These are phyloP conservation scores for Vairimorpha necatrix DNA, from an alignment of 371 early-diverging fungal genomes.

Conservation along the genomic window DNA sequence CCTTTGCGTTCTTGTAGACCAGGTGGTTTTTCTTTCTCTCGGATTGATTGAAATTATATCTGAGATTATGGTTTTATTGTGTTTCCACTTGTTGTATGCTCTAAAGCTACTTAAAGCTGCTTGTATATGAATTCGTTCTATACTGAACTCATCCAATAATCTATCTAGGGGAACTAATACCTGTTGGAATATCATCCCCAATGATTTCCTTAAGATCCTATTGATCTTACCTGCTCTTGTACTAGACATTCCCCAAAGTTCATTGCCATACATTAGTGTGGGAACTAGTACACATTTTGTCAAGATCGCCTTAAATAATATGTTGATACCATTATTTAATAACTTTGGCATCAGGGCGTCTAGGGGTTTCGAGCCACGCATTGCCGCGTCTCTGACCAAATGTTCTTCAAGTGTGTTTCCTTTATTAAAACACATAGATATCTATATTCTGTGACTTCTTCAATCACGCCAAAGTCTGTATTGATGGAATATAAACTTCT, in stretches of 20 bases:
- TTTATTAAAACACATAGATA: too few species aligned
- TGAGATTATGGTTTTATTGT: too few species aligned
- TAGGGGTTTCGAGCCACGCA: background rate
- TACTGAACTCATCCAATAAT: background rate
- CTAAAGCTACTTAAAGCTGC: too few species aligned
- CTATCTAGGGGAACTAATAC: constrained; percentile 1
- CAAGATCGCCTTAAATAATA: background rate
- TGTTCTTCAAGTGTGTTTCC: too few species aligned
- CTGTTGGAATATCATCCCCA: background rate
- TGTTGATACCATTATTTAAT: background rate
- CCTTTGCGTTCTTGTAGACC: constrained; percentile 1
- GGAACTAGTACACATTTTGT: background rate
- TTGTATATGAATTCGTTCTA: too few species aligned
- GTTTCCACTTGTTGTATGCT: too few species aligned
- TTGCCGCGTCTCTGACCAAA: background rate
- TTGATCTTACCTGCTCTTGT: too few species aligned
- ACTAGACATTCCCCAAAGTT: constrained; percentile 5
- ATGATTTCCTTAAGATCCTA: background rate
- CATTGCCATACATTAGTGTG: background rate
- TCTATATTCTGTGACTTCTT: too few species aligned
- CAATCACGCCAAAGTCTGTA: too few species aligned
- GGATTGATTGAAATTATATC: too few species aligned
- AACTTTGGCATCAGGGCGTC: constrained; percentile 2
- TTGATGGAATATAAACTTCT: too few species aligned
- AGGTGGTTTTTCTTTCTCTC: too few species aligned